Conservation (phyloP, 208 protist genomes). For the Leishmania turanica region DNA sequence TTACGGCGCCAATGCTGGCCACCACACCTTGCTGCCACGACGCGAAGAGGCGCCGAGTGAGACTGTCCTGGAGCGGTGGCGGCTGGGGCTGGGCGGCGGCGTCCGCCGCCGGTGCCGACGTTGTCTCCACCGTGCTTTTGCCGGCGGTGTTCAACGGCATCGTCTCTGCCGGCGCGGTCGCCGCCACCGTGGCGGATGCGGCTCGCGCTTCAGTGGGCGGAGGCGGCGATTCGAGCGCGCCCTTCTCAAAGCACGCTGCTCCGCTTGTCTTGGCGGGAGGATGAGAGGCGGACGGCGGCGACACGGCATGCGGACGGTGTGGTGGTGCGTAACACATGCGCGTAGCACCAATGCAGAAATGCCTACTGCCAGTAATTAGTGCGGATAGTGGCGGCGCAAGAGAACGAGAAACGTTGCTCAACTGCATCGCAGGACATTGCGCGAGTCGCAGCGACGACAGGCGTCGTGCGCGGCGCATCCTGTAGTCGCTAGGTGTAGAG, state of each 20-base stretch:
- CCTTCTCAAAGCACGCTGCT: not conserved
- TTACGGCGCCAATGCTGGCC: conserved; percentile 82
- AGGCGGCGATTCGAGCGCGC: not conserved
- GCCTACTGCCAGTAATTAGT: not conserved
- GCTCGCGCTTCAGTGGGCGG: not conserved
- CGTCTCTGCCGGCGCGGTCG: not conserved
- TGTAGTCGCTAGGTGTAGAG: not conserved
- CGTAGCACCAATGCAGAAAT: not conserved
- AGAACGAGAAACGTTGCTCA: too few species aligned
- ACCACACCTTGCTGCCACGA: conserved; percentile 91
- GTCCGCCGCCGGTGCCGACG: not conserved
- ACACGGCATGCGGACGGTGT: too few species aligned
- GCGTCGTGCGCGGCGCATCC: not conserved
- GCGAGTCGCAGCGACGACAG: not conserved
- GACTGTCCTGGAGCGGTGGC: conserved; percentile 10
- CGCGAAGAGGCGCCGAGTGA: conserved; percentile 51
- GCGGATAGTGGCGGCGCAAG: not conserved
- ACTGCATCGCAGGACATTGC: not conserved
- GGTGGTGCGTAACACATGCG: not conserved
- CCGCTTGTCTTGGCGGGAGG: not conserved
- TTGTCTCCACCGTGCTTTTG: too few species aligned
- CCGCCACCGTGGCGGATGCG: not conserved
- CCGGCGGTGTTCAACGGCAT: not conserved
- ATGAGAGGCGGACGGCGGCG: not conserved
- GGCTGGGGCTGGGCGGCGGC: not conserved